phyloP scores from a whole-genome alignment of 352 stramenopile genomes.

The Pythium rishiriense region DNA sequence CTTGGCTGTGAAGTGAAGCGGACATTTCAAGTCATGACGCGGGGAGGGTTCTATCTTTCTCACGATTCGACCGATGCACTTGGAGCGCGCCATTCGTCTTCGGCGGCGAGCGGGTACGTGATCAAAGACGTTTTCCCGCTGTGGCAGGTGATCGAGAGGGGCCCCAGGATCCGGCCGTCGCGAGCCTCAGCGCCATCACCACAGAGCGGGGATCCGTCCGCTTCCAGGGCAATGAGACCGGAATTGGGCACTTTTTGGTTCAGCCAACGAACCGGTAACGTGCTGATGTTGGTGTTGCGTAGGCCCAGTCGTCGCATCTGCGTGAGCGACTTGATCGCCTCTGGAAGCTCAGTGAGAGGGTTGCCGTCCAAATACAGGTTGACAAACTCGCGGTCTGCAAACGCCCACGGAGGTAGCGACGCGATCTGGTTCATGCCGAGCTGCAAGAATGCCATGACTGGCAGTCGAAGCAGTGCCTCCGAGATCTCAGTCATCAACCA shows the following conservation, averaged over 20 bases:
- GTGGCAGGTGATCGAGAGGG: not conserved
- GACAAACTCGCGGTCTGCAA: not conserved
- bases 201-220: not conserved
- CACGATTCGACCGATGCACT: too few relatives aligned
- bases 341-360: not conserved
- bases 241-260: not conserved
- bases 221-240: not conserved
- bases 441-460: not conserved
- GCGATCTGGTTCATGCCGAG: conserved; percentile 3
- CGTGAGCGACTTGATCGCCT: not conserved
- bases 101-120: conserved; percentile 1
- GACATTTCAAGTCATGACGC: too few relatives aligned
- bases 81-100: conserved; percentile 10
- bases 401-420: not conserved
- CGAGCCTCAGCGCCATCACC: not conserved
- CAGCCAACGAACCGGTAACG: not conserved
- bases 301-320: conserved; percentile 1
- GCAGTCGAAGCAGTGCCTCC: not conserved
- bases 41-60: too few relatives aligned
- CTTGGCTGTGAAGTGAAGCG: too few relatives aligned
- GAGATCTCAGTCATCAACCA: not conserved
- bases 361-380: not conserved
- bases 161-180: not conserved
- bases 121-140: not conserved
- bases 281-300: not conserved